Percentiles rank a stretch among this genome's conserved stretches.
Conservation (phyloP, 179 eudicot genomes). For the Drosera spatulata region DNA sequence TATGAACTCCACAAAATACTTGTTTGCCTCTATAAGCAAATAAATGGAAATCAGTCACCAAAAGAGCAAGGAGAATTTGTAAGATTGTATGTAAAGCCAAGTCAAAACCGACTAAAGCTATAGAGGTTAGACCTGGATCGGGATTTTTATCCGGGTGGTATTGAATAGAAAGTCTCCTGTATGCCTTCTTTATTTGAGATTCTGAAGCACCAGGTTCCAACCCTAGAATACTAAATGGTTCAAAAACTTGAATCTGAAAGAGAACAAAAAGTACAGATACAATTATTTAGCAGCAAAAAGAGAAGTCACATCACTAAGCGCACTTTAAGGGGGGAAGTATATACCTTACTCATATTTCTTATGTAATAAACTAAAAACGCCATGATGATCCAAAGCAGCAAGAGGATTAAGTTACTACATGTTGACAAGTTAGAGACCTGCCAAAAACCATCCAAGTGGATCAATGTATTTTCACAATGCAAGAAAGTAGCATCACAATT, state of each 20-base stretch:
- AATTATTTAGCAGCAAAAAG: too few relatives aligned
- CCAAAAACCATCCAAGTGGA: too few relatives aligned
- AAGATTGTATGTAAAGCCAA: background rate
- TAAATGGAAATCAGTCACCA: too few relatives aligned
- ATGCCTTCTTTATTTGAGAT: conserved; percentile 55
- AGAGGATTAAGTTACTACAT: conserved; percentile 47
- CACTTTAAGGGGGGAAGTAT: background rate
- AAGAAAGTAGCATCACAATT: too few relatives aligned
- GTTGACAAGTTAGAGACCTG: conserved; percentile 53
- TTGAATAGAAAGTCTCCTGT: conserved; percentile 56
- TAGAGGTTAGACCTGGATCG: conserved; percentile 89
- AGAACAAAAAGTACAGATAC: too few relatives aligned
- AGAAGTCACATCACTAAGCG: background rate
- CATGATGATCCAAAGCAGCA: conserved; percentile 55
- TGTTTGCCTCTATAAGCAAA: conserved; percentile 36
- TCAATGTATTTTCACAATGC: too few relatives aligned
- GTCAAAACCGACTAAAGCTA: background rate
- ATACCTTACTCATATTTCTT: conserved; percentile 51
- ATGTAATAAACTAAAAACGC: conserved; percentile 51
- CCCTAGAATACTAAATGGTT: conserved; percentile 64
- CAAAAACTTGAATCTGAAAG: conserved; percentile 53
- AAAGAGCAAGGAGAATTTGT: too few relatives aligned
- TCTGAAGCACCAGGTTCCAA: conserved; percentile 65
- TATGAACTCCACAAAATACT: conserved; percentile 52
- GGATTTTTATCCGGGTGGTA: conserved; percentile 83